Base-by-base conservation (phyloP, 2,329 filamentous ascomycete species). In the Fusarium setosum region DNA sequence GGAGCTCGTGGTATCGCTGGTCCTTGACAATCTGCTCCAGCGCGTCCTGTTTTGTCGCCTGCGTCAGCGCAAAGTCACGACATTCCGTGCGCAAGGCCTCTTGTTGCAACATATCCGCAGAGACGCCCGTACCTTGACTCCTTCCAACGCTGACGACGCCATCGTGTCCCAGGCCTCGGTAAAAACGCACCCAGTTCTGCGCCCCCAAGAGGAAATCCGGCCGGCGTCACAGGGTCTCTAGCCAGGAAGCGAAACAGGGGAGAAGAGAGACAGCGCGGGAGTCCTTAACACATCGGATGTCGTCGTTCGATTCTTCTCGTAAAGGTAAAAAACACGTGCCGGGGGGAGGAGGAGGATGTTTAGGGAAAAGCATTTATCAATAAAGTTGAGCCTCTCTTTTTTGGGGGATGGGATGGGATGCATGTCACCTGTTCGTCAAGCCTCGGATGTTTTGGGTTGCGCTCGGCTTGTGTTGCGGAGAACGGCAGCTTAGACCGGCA, bases 1-100 rank as follows among this genome's bases (percentile, higher is more conserved):
- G 87, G 56, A 94, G 77, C 73, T 96, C 93, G 73, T 96, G 93
- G 81, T 97, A 92, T 69, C 88, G 86, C 6, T 94, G 94, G 76
- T 98, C 89, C 63, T 96, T 87, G 69, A 94, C 84, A 56, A 97
- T 84, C 70, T 86, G 86, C 81, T 97, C 93, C 71, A 94, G 81
- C 63, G 86, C 84, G 70, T 85, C 83, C 92, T 95, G 42, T 13
- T 41, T 51, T 44, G 29, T 47, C 15, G 6, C 12, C 26, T 37
- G 26, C 26, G 61, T 68, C 61, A 68, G 65, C 41, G 32, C 40
- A 57, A 65, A 11, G 2, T 41, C 38, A 20, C 21, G 12, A 38
- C 4, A 20, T 15, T 34, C 32, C 6, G 23, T 21, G 23, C 41
- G 23, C 20, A 13, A 29, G 11, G 5, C 29, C 6, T 40, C 37